Percentiles rank a stretch among this genome's conserved stretches.
Conservation (phyloP, 345 rosid genomes). For the Bruguiera gymnorhiza region DNA sequence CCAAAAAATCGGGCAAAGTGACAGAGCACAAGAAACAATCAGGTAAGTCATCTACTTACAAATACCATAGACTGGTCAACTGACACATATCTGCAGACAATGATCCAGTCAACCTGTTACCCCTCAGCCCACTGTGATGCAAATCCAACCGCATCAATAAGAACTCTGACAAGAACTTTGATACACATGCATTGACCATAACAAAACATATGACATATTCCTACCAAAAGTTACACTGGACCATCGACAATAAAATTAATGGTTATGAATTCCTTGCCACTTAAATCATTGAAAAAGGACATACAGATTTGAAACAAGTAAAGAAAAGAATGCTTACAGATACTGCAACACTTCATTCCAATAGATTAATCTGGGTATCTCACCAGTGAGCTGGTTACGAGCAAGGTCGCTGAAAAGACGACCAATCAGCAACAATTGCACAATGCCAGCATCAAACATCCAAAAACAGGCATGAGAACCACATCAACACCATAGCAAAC, state of each 20-base stretch:
- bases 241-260: no score
- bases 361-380: conserved; percentile 79
- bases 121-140: conserved; percentile 67
- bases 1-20: neutral
- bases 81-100: conserved; percentile 90
- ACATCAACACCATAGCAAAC: neutral
- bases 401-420: conserved; percentile 67
- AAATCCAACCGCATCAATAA: neutral
- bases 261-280: no score
- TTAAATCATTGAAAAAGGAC: no score
- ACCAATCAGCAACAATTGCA: neutral
- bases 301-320: neutral
- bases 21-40: neutral
- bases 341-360: conserved; percentile 98
- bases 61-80: conserved; percentile 90
- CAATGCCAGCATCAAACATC: no score
- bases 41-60: conserved; percentile 50
- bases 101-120: conserved; percentile 73
- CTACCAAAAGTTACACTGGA: no score
- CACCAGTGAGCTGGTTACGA: conserved; percentile 69
- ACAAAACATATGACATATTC: neutral
- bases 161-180: neutral
- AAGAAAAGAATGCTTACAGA: conserved; percentile 47
- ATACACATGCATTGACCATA: neutral
- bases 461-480: no score